Percentiles rank a stretch among this genome's conserved stretches.
Conservation (phyloP, 345 rosid genomes). For the Iberis pinnata region DNA sequence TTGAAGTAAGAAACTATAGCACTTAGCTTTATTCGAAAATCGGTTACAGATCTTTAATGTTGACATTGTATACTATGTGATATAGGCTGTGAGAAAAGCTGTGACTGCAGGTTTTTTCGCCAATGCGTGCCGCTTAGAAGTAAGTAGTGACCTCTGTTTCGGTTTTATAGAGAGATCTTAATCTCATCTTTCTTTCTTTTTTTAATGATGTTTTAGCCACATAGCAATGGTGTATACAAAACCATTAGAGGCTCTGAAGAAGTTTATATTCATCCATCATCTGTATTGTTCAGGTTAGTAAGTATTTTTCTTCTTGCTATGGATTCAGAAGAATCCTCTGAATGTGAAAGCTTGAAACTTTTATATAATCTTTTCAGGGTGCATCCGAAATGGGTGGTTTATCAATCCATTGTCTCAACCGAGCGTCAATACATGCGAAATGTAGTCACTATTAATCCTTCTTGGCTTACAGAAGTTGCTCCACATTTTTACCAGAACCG, state of each 20-base stretch:
- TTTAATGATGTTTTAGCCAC: slow-evolving; percentile 37
- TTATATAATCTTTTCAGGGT: slow-evolving; percentile 48
- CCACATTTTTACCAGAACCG: slow-evolving; percentile 71
- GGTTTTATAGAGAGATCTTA: neutral
- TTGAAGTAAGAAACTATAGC: slow-evolving; percentile 36
- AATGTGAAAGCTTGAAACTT: slow-evolving; percentile 3
- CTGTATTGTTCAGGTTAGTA: slow-evolving; percentile 13
- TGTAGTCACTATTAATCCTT: slow-evolving; percentile 64
- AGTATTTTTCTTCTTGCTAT: neutral
- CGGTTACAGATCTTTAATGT: slow-evolving; percentile 1
- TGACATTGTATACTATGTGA: slow-evolving; percentile 10
- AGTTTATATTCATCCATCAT: slow-evolving; percentile 86
- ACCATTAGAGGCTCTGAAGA: slow-evolving; percentile 83
- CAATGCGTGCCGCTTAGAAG: slow-evolving; percentile 80
- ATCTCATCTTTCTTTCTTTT: neutral
- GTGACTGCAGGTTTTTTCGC: slow-evolving; percentile 81
- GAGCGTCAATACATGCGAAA: slow-evolving; percentile 88
- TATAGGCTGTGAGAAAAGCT: slow-evolving; percentile 79
- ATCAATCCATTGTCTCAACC: slow-evolving; percentile 77
- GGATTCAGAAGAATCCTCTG: neutral
- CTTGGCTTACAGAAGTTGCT: slow-evolving; percentile 75
- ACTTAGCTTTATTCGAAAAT: slow-evolving; percentile 4
- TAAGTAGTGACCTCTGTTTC: slow-evolving; percentile 27
- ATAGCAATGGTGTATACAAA: slow-evolving; percentile 77
- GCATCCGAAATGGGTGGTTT: slow-evolving; percentile 85